These are phyloP conservation scores for Dactylellina leptospora DNA, from an alignment of 2,329 filamentous ascomycete species.

Conservation along the genomic window DNA sequence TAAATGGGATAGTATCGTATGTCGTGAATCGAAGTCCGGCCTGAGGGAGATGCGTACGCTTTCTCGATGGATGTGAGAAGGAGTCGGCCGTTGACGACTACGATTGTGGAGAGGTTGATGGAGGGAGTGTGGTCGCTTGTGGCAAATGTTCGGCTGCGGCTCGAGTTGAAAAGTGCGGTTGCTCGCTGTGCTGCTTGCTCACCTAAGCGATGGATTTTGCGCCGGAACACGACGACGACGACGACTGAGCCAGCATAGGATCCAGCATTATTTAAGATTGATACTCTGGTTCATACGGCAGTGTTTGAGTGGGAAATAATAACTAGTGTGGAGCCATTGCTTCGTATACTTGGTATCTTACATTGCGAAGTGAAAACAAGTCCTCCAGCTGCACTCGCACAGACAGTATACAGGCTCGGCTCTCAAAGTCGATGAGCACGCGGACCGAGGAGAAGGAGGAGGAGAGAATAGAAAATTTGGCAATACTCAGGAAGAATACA, in stretches of 20 bases:
- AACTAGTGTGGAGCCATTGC: too few relatives aligned
- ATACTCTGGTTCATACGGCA: background rate
- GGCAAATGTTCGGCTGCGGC: conserved; percentile 23
- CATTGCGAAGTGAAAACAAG: conserved; percentile 3
- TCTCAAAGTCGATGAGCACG: conserved; percentile 9
- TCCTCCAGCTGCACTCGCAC: conserved; percentile 3
- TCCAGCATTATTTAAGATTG: too few relatives aligned
- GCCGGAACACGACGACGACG: conserved; percentile 8
- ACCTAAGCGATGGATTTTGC: conserved; percentile 41
- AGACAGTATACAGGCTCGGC: background rate
- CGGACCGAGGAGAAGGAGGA: background rate
- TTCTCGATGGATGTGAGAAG: conserved; percentile 2
- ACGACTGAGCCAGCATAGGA: background rate
- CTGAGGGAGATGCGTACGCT: background rate
- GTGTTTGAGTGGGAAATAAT: too few relatives aligned
- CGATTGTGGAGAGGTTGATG: conserved; percentile 27
- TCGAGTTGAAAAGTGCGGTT: conserved; percentile 24
- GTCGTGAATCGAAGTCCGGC: background rate
- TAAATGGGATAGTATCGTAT: conserved; percentile 6
- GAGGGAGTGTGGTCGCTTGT: conserved; percentile 27
- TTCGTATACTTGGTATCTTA: too few relatives aligned
- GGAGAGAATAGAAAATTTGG: conserved; percentile 3
- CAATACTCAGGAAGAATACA: background rate
- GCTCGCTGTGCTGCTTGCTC: too few relatives aligned
- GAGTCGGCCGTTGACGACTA: background rate